Evolutionary conservation across 768 basidiomycete genomes (phyloP).

Genomic region (Boletus sensibilis): DNA sequence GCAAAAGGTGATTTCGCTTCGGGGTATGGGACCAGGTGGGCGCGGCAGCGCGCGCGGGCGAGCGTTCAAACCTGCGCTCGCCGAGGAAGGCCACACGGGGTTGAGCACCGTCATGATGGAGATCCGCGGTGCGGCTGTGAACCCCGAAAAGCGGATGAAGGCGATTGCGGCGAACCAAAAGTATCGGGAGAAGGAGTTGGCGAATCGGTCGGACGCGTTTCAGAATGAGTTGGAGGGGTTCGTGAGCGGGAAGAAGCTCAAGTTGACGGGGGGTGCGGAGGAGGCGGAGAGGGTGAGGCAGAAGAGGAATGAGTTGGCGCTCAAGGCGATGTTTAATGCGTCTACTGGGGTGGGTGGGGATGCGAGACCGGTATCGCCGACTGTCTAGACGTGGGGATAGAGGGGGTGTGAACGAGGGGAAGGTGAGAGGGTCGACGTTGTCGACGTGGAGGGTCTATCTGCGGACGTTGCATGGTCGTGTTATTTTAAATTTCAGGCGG

Average conservation of each 20-base stretch:
- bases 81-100: slow-evolving; percentile 67
- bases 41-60: slow-evolving; percentile 40
- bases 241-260: slow-evolving; percentile 83
- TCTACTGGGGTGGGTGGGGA: slow-evolving; percentile 8
- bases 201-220: slow-evolving; percentile 75
- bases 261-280: slow-evolving; percentile 94
- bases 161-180: slow-evolving; percentile 91
- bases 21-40: slow-evolving; percentile 46
- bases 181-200: slow-evolving; percentile 73
- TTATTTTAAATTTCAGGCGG: neutral
- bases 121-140: slow-evolving; percentile 78
- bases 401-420: neutral
- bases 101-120: slow-evolving; percentile 85
- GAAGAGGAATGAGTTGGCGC: slow-evolving; percentile 75
- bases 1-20: slow-evolving; percentile 79
- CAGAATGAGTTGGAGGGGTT: slow-evolving; percentile 83
- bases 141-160: slow-evolving; percentile 82
- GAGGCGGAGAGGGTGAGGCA: slow-evolving; percentile 87
- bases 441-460: neutral
- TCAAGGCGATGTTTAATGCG: slow-evolving; percentile 83
- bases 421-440: neutral
- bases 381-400: neutral
- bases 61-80: slow-evolving; percentile 57
- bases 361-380: slow-evolving; percentile 9
- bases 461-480: neutral